A percentile compares a stretch with the other conserved stretches of the same genome.
These are phyloP conservation scores for Cryphonectria parasitica DNA, from an alignment of 2,329 filamentous ascomycete genomes.

Conservation along the genomic window DNA sequence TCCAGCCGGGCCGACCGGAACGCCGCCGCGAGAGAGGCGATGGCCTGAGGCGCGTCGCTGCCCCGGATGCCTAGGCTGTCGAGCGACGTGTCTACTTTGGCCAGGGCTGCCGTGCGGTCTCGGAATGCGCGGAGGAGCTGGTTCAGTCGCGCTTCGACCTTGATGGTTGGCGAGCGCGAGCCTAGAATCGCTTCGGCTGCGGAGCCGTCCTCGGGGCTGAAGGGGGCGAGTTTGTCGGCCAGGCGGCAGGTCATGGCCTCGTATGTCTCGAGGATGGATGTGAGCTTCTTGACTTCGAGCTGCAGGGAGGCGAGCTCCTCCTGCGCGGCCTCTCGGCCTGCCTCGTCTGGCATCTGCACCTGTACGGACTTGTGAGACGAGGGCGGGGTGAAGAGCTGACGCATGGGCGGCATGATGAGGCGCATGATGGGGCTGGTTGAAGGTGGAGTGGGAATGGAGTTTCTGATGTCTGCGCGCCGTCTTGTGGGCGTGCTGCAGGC, in stretches of 20 bases:
- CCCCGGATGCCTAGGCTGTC: slow-evolving; percentile 55
- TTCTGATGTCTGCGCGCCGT: slow-evolving; percentile 36
- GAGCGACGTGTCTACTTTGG: slow-evolving; percentile 51
- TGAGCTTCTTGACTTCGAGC: slow-evolving; percentile 53
- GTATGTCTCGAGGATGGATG: slow-evolving; percentile 52
- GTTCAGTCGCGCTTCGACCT: slow-evolving; percentile 49
- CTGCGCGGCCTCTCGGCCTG: slow-evolving; percentile 46
- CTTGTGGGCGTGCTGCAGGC: slow-evolving; percentile 56
- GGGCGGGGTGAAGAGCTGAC: slow-evolving; percentile 33
- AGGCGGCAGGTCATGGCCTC: slow-evolving; percentile 46
- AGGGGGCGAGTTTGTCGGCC: slow-evolving; percentile 40
- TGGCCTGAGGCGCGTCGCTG: slow-evolving; percentile 50
- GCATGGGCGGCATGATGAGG: slow-evolving; percentile 45
- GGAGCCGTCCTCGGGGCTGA: slow-evolving; percentile 32
- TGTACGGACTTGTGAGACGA: slow-evolving; percentile 47
- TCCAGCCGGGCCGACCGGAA: slow-evolving; percentile 63
- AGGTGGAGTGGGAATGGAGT: slow-evolving; percentile 60
- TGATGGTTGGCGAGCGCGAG: slow-evolving; percentile 32
- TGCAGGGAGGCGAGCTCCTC: slow-evolving; percentile 54
- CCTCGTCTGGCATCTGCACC: slow-evolving; percentile 45
- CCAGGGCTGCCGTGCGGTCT: slow-evolving; percentile 53
- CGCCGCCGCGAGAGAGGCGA: slow-evolving; percentile 50
- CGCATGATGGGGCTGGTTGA: slow-evolving; percentile 52
- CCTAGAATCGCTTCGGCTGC: slow-evolving; percentile 23
- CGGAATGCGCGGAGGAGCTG: slow-evolving; percentile 50